Evolutionary conservation across 2,329 filamentous ascomycete species (phyloP).

Genomic region (Emmonsiellopsis sp.): DNA sequence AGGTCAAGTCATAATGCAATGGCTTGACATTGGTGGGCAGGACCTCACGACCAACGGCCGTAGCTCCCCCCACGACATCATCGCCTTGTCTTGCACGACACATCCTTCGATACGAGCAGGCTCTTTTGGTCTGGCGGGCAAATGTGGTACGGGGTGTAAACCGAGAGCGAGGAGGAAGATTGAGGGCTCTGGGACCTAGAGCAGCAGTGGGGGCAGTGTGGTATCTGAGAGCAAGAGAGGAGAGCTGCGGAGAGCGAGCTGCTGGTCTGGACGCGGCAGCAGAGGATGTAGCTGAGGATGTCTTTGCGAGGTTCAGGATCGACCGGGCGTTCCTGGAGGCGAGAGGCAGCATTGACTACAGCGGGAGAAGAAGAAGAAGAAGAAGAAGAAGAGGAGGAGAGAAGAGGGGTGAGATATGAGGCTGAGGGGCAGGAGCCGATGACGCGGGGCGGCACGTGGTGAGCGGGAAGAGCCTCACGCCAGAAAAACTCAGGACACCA

Average conservation of each 20-base stretch:
- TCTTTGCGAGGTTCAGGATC: slow-evolving; percentile 1
- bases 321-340: slow-evolving; percentile 3
- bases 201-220: slow-evolving; percentile 7
- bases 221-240: background rate
- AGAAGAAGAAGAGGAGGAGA: slow-evolving; percentile 14
- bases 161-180: background rate
- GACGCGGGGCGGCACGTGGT: background rate
- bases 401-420: slow-evolving; percentile 4
- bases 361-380: slow-evolving; percentile 5
- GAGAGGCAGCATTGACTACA: slow-evolving; percentile 11
- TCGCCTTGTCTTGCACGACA: slow-evolving; percentile 54
- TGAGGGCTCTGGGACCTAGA: background rate
- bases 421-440: background rate
- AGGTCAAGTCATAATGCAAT: slow-evolving; percentile 79
- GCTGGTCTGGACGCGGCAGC: background rate
- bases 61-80: slow-evolving; percentile 41
- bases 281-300: background rate
- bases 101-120: slow-evolving; percentile 66
- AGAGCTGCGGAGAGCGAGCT: slow-evolving; percentile 6
- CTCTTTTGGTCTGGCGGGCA: slow-evolving; percentile 35
- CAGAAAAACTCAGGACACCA: too few species aligned
- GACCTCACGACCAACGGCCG: slow-evolving; percentile 66
- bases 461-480: background rate
- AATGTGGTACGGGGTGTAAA: slow-evolving; percentile 11
- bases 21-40: slow-evolving; percentile 87